Evolutionary conservation across 1,284 basidiomycete genomes (phyloP), one percentile per base, ranked within the genome.

Genomic region (Ustilago esculenta): DNA sequence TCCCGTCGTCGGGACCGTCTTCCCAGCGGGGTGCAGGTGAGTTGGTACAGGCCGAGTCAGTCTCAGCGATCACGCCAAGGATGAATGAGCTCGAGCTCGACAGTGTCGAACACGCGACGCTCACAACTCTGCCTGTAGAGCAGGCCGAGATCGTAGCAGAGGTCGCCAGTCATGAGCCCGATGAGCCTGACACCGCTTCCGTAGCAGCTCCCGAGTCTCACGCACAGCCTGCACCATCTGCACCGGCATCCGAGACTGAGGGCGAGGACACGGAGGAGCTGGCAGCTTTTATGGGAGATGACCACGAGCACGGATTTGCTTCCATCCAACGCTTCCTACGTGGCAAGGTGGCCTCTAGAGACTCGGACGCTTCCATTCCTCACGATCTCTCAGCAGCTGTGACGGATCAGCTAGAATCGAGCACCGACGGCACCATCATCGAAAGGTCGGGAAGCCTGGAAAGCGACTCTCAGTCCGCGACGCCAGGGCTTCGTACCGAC

Each of bases 261-360:
- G 48, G 8, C 14, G 48, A 48, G 7, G 36, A 45, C 14, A 25
- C 32, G 8, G 20, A 32, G 14, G 52, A 49, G 20, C 5, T 39
- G 32, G 29, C 42, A 5, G 37, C 48, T 7, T 51, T 67, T 32
- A 46, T 36, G 24, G 32, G 49, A 2, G 61, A 48, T 37, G 45
- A 67, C 24, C 47, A 55, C 32, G 64, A 67, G 14, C 27, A 53
- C 29, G 53, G 41, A 41, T 60, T 67, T 21, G 64, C 64, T 15
- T 55, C 57, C 18, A 67, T 67, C 9, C 56, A 57, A 14, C 64
- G 53, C 21, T 67, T 67, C 45, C 32, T 67, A 23, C 64, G 56
- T 14, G 64, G 53, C 17, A 67, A 60, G n/a, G 52, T 55, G 4
- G 47, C 47, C 11, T 58, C 61, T 30, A 46, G 29, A 4, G 52